phyloP scores from a whole-genome alignment of 352 stramenopile species.

The Phytophthora rubi region DNA sequence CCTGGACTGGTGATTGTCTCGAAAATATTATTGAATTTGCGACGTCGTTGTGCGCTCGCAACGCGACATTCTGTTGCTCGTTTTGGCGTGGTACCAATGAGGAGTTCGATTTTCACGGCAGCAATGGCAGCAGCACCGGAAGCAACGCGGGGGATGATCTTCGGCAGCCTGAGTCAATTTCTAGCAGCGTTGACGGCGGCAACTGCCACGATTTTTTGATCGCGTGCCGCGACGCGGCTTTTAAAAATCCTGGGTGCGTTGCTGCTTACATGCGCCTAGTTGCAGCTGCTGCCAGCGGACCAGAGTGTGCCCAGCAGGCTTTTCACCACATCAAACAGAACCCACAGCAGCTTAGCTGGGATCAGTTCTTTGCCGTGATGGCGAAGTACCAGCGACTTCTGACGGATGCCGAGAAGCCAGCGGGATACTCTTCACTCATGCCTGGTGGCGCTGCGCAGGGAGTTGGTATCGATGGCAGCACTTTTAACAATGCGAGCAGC shows the following conservation, averaged over 20 bases:
- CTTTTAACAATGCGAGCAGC: constrained; percentile 32
- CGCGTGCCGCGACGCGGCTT: constrained; percentile 71
- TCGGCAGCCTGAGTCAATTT: constrained; percentile 28
- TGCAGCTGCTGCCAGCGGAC: constrained; percentile 64
- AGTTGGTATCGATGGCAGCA: constrained; percentile 37
- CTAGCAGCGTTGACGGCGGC: constrained; percentile 33
- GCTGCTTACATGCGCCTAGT: constrained; percentile 81
- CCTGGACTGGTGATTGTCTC: constrained; percentile 78
- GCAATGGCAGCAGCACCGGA: constrained; percentile 30
- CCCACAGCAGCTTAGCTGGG: constrained; percentile 77
- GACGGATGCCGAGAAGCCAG: constrained; percentile 70
- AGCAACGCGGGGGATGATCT: constrained; percentile 32
- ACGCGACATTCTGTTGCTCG: constrained; percentile 59
- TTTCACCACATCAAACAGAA: constrained; percentile 91
- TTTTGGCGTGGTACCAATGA: constrained; percentile 64
- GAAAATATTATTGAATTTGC: constrained; percentile 84
- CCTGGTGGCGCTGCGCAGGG: constrained; percentile 37
- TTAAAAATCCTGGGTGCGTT: constrained; percentile 79
- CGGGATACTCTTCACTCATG: constrained; percentile 43
- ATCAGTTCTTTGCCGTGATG: constrained; percentile 88
- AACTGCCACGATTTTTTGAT: constrained; percentile 74
- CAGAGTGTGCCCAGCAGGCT: constrained; percentile 74
- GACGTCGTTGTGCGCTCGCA: constrained; percentile 61
- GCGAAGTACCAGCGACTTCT: constrained; percentile 85
- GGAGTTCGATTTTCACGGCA: constrained; percentile 44